These are phyloP conservation scores for Claviceps sp. DNA, from an alignment of 2,329 filamentous ascomycete species.

Conservation along the genomic window DNA sequence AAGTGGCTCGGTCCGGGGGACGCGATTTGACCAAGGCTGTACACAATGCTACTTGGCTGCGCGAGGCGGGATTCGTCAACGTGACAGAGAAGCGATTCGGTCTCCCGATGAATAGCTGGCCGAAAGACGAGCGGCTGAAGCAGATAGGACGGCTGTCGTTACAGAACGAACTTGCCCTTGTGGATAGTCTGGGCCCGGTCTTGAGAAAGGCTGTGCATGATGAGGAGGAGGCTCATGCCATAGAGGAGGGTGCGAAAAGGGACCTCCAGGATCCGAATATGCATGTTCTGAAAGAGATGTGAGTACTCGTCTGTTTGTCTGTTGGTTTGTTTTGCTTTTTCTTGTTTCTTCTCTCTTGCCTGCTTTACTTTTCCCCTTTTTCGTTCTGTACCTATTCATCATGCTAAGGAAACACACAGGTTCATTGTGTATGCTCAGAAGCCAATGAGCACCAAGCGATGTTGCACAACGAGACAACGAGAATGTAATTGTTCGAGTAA, in stretches of 20 bases:
- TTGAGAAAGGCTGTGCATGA: neutral
- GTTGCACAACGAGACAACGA: too few species aligned
- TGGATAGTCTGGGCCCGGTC: neutral
- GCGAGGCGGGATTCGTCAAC: conserved; percentile 21
- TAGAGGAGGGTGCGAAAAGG: neutral
- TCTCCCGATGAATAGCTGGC: conserved; percentile 22
- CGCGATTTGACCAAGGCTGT: conserved; percentile 13
- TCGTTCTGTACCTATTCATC: neutral
- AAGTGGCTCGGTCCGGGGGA: conserved; percentile 7
- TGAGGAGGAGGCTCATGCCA: neutral
- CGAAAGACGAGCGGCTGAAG: conserved; percentile 17
- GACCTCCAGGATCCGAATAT: neutral
- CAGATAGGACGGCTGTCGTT: neutral
- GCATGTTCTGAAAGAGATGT: neutral
- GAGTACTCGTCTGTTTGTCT: neutral
- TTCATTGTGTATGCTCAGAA: neutral
- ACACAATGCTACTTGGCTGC: conserved; percentile 15
- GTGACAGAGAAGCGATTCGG: conserved; percentile 11
- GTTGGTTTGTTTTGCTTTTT: too few species aligned
- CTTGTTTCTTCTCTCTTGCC: neutral
- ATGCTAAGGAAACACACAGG: neutral
- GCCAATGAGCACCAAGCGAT: neutral
- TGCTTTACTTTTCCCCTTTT: neutral
- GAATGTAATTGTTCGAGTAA: too few species aligned
- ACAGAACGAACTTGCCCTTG: neutral